These are phyloP conservation scores for Westerdykella aurantiaca DNA, from an alignment of 2,329 filamentous ascomycete species.

Conservation along the genomic window DNA sequence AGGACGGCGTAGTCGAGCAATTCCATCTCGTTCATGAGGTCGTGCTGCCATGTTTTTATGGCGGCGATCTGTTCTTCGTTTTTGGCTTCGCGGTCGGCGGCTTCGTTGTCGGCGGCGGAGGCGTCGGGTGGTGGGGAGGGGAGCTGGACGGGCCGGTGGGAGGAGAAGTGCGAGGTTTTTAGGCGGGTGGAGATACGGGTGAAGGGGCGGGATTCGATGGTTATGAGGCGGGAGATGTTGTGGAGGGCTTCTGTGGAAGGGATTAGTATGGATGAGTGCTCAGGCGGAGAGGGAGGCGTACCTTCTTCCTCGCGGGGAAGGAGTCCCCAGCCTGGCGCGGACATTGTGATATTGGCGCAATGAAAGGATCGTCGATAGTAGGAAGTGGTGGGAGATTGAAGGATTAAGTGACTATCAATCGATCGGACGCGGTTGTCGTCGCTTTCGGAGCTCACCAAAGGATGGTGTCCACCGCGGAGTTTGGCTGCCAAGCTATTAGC, in stretches of 20 bases:
- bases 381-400: not conserved
- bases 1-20: constrained; percentile 81
- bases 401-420: too few relatives aligned
- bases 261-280: constrained; percentile 8
- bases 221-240: constrained; percentile 70
- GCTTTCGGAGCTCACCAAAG: too few relatives aligned
- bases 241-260: constrained; percentile 64
- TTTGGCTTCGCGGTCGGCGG: constrained; percentile 38
- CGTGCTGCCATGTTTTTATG: constrained; percentile 68
- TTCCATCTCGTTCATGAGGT: constrained; percentile 81
- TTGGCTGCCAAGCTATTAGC: too few relatives aligned
- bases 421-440: too few relatives aligned
- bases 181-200: constrained; percentile 81
- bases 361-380: not conserved
- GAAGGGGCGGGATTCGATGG: constrained; percentile 89
- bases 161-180: constrained; percentile 59
- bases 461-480: too few relatives aligned
- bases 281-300: constrained; percentile 9
- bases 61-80: constrained; percentile 50
- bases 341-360: constrained; percentile 36
- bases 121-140: constrained; percentile 64
- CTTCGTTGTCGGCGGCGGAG: constrained; percentile 42
- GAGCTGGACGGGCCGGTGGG: constrained; percentile 50
- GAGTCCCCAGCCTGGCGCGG: constrained; percentile 52
- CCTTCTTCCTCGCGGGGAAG: constrained; percentile 68